Evolutionary conservation across 768 basidiomycete species (phyloP).

Genomic region (Flagelloscypha sp.): DNA sequence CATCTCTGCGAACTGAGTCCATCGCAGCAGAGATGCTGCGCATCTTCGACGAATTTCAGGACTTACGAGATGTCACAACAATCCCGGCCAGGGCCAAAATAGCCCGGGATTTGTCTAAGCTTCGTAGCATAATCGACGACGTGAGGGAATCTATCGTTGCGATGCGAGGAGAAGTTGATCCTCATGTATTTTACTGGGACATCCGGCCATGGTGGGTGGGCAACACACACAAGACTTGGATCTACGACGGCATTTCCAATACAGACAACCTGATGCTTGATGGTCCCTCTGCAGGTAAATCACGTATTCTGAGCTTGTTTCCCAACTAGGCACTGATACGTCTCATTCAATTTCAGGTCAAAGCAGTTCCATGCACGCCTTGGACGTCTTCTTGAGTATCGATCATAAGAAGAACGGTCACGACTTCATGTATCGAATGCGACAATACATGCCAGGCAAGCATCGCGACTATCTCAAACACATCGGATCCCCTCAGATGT

Average conservation of each 20-base stretch:
- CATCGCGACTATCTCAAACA: constrained; percentile 79
- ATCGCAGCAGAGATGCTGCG: constrained; percentile 79
- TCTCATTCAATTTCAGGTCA: too few species aligned
- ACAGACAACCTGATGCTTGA: constrained; percentile 56
- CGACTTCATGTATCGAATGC: constrained; percentile 89
- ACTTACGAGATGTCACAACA: constrained; percentile 60
- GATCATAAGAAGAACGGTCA: constrained; percentile 70
- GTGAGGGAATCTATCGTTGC: constrained; percentile 62
- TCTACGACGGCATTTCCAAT: constrained; percentile 69
- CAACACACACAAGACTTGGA: constrained; percentile 61
- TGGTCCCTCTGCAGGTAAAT: constrained; percentile 91
- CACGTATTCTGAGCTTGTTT: too few species aligned
- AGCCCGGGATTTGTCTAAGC: constrained; percentile 58
- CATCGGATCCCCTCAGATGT: constrained; percentile 50
- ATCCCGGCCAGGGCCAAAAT: constrained; percentile 58
- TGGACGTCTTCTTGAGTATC: constrained; percentile 82
- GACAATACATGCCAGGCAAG: constrained; percentile 88
- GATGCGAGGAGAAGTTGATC: constrained; percentile 68
- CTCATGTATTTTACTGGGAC: constrained; percentile 81
- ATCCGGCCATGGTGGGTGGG: constrained; percentile 93
- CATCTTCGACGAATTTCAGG: constrained; percentile 82
- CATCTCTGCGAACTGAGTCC: constrained; percentile 79
- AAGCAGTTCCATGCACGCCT: constrained; percentile 81
- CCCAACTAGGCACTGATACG: too few species aligned
- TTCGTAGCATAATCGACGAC: constrained; percentile 64